Base-by-base conservation (phyloP, 2,329 filamentous ascomycete species). In the Cladophialophora exuberans region DNA sequence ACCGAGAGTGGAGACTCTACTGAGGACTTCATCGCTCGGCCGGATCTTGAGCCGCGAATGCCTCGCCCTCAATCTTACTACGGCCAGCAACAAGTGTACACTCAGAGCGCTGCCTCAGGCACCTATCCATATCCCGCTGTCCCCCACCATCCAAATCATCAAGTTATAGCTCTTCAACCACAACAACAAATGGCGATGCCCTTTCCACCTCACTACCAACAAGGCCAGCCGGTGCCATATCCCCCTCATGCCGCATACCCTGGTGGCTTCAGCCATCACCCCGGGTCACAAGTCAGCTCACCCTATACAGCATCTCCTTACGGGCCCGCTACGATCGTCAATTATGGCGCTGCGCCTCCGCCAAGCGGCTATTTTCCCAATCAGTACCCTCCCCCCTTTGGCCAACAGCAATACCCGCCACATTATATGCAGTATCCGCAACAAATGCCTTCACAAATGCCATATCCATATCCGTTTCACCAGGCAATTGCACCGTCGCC, bases 1-100 rank as follows among this genome's bases (percentile, higher is more conserved):
- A 76, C 83, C 52, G 82, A 83, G 75, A 88, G 80, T 69, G 78
- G 82, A 75, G 86, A 88, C 69, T 81, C 81, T 30, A 78, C 77
- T 17, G 84, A 89, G 20, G 84, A 88, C n/a, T 86, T 80, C 67
- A 71, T 74, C 59, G 47, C 51, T 23, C 50, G 55, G 42, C 52
- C 44, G 23, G 61, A 59, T 35, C 46, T 56, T 26, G 45, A 50
- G 26, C 52, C 50, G 35, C 54, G 52, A 25, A 64, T 64, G 62
- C 56, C 60, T 49, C 60, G 64, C 22, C 56, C 62, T 48, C 59
- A 63, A 55, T 60, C 56, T 26, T 60, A 64, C 31, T 63, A 63
- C 49, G 62, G 52, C 46, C 67, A 61, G n/a, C 38, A 55, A 57
- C 38, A 64, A 67, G n/a, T 76, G 76, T 59, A 62, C 71, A 23